These are phyloP conservation scores for Krasilnikovozyma curviuscula DNA, from an alignment of 768 basidiomycete species.

Conservation along the genomic window DNA sequence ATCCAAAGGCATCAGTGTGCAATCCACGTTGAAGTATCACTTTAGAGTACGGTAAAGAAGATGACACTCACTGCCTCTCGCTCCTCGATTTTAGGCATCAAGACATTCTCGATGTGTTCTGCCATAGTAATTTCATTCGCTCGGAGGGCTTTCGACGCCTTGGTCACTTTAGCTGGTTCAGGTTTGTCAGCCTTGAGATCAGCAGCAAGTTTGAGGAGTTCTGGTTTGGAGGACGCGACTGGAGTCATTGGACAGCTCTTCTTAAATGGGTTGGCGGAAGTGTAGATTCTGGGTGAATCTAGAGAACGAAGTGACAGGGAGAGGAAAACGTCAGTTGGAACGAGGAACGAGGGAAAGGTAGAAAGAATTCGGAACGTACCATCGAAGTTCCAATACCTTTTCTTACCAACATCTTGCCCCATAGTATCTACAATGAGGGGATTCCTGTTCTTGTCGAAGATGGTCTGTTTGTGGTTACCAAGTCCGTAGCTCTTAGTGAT, in stretches of 20 bases:
- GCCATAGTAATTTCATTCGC: conserved; percentile 42
- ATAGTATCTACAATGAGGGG: conserved; percentile 43
- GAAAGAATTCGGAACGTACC: conserved; percentile 41
- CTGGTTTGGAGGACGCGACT: conserved; percentile 49
- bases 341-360: conserved; percentile 17
- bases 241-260: conserved; percentile 56
- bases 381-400: conserved; percentile 72
- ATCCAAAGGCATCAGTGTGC: not conserved
- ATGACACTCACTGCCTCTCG: conserved; percentile 46
- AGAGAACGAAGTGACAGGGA: conserved; percentile 8
- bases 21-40: not conserved
- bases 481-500: conserved; percentile 73
- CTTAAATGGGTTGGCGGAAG: conserved; percentile 81
- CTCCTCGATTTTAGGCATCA: conserved; percentile 39
- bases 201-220: conserved; percentile 48
- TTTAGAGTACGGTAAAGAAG: not conserved
- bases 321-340: conserved; percentile 21
- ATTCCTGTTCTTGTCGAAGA: conserved; percentile 32
- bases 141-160: conserved; percentile 18
- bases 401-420: conserved; percentile 55
- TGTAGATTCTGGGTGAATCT: conserved; percentile 72
- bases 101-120: conserved; percentile 43
- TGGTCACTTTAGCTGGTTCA: conserved; percentile 34
- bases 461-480: conserved; percentile 45
- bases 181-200: conserved; percentile 37